A percentile compares a stretch with the other conserved stretches of the same genome.
phyloP scores from a whole-genome alignment of 2,329 filamentous ascomycete species.

The Pyricularia grisea region DNA sequence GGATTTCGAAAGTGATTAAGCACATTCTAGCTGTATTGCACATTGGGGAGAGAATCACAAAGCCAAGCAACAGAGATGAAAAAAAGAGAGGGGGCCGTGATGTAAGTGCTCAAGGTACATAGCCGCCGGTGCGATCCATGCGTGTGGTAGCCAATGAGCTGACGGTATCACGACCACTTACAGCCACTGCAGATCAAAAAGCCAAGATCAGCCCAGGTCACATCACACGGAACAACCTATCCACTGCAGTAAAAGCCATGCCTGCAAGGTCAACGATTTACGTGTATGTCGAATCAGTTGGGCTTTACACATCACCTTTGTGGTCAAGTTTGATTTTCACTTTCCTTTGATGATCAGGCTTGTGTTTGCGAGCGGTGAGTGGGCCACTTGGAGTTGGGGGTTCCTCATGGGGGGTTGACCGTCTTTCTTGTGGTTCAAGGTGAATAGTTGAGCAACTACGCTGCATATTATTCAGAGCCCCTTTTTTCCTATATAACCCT shows the following conservation, averaged over 20 bases:
- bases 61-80: neutral
- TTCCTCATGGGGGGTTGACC: neutral
- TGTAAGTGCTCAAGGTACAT: neutral
- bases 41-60: neutral
- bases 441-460: neutral
- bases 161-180: neutral
- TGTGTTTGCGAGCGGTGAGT: neutral
- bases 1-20: neutral
- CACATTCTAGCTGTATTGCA: neutral
- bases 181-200: neutral
- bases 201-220: neutral
- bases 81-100: neutral
- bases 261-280: neutral
- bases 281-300: neutral
- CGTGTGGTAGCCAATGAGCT: constrained; percentile 3
- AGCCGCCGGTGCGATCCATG: neutral
- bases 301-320: neutral
- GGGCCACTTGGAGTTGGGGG: neutral
- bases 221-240: constrained; percentile 1
- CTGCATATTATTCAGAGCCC: neutral
- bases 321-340: neutral
- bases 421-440: neutral
- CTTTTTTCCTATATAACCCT: neutral
- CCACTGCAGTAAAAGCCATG: neutral
- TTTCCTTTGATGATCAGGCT: neutral